A percentile compares a stretch with the other conserved stretches of the same genome.
phyloP scores from a whole-genome alignment of 2,329 filamentous ascomycete genomes.

The Sordariomycetes sp. region DNA sequence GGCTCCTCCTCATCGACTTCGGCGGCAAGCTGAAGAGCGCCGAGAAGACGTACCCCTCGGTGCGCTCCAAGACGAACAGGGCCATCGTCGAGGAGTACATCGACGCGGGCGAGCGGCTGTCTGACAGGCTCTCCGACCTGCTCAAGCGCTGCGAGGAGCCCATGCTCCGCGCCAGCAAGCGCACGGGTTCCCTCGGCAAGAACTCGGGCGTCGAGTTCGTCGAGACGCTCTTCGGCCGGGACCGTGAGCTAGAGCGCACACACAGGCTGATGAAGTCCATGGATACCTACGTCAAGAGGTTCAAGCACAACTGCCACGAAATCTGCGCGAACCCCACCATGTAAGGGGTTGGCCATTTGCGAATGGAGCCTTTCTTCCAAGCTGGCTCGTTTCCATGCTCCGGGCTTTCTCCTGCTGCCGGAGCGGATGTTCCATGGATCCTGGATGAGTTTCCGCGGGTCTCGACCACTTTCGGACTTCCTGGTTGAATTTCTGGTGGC shows the following conservation, averaged over 20 bases:
- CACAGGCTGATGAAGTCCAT: slow-evolving; percentile 88
- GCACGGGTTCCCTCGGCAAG: slow-evolving; percentile 63
- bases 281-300: slow-evolving; percentile 81
- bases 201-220: slow-evolving; percentile 92
- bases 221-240: slow-evolving; percentile 85
- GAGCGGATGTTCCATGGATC: neutral
- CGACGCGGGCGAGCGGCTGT: slow-evolving; percentile 74
- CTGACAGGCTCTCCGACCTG: slow-evolving; percentile 70
- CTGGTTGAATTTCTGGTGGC: neutral
- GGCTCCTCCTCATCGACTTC: slow-evolving; percentile 87
- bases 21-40: slow-evolving; percentile 88
- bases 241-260: slow-evolving; percentile 78
- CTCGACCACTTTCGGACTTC: too few species aligned
- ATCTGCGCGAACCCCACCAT: slow-evolving; percentile 54
- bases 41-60: slow-evolving; percentile 60
- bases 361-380: neutral
- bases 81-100: slow-evolving; percentile 87
- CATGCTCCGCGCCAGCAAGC: slow-evolving; percentile 85
- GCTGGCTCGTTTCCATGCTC: neutral
- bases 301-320: slow-evolving; percentile 90
- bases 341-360: slow-evolving; percentile 20
- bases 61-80: slow-evolving; percentile 59
- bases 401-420: neutral
- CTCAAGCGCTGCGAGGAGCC: slow-evolving; percentile 86
- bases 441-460: neutral